phyloP scores from a whole-genome alignment of 331 rosid genomes.

The Rosa hybrid region DNA sequence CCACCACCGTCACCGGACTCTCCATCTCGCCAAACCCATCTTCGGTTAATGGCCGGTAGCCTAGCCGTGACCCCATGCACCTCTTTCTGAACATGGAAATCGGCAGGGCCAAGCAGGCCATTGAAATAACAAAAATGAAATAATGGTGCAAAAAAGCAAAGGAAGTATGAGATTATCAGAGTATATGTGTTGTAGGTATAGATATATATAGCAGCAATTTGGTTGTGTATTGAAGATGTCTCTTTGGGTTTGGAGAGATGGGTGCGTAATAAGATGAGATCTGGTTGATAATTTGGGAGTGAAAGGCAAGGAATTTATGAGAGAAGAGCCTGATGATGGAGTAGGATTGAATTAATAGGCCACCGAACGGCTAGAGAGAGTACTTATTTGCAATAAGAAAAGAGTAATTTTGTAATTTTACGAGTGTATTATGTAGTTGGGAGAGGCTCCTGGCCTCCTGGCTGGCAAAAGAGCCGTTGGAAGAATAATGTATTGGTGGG shows the following conservation, averaged over 20 bases:
- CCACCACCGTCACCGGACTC: slow-evolving; percentile 67
- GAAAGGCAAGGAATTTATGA: slow-evolving; percentile 33
- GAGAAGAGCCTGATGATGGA: neutral
- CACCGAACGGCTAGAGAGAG: slow-evolving; percentile 28
- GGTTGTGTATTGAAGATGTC: neutral
- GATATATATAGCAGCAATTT: neutral
- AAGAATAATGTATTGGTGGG: neutral
- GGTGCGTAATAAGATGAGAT: neutral
- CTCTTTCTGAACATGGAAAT: slow-evolving; percentile 49
- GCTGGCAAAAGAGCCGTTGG: slow-evolving; percentile 30
- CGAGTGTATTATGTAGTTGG: neutral
- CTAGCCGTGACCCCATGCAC: slow-evolving; percentile 40
- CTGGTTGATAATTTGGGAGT: slow-evolving; percentile 24
- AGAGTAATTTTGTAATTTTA: neutral
- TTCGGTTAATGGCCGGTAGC: slow-evolving; percentile 46
- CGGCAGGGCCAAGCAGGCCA: slow-evolving; percentile 84
- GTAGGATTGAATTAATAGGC: slow-evolving; percentile 25
- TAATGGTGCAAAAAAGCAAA: too few species aligned
- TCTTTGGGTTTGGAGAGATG: slow-evolving; percentile 1
- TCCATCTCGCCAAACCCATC: slow-evolving; percentile 36
- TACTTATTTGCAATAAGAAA: neutral
- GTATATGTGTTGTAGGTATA: neutral
- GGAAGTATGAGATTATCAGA: neutral
- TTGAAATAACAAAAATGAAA: slow-evolving; percentile 4
- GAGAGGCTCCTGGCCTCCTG: neutral